A percentile compares a stretch with the other conserved stretches of the same genome.
Conservation (phyloP, 2,329 filamentous ascomycete genomes). For the Colletotrichum sublineola region DNA sequence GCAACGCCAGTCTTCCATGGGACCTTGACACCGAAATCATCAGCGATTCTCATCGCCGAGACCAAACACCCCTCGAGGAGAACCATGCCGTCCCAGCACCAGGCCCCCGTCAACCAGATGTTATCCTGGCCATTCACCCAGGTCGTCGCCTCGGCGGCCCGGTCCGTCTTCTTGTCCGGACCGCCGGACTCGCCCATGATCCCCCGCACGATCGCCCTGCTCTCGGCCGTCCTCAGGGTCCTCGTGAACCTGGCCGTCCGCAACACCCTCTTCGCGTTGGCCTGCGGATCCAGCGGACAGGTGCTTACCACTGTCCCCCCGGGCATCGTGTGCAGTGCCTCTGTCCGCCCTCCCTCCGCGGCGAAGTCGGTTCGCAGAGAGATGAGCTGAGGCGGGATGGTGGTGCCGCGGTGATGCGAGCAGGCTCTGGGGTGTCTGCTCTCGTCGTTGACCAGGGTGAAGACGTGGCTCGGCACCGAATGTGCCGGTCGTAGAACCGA, state of each 20-base stretch:
- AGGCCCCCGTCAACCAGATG: constrained; percentile 69
- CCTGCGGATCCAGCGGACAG: constrained; percentile 56
- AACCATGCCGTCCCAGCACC: constrained; percentile 77
- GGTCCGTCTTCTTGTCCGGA: constrained; percentile 1
- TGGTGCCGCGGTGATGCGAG: constrained; percentile 47
- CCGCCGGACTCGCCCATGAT: constrained; percentile 53
- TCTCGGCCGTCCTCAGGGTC: constrained; percentile 63
- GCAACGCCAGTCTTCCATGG: constrained; percentile 49
- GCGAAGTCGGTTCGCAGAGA: constrained; percentile 53
- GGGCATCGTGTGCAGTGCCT: constrained; percentile 65
- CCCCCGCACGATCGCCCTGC: constrained; percentile 60
- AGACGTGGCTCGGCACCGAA: not conserved
- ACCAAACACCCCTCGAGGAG: constrained; percentile 71
- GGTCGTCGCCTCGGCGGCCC: not conserved
- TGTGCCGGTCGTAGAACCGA: constrained; percentile 53
- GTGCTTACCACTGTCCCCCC: constrained; percentile 67
- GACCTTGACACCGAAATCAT: constrained; percentile 62
- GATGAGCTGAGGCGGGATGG: constrained; percentile 50
- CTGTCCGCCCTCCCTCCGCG: constrained; percentile 54
- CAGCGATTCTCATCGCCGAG: constrained; percentile 68
- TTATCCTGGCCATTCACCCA: constrained; percentile 68
- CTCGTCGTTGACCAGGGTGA: constrained; percentile 34
- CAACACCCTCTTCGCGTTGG: constrained; percentile 56
- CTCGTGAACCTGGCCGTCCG: constrained; percentile 64
- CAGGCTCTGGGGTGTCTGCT: constrained; percentile 42